phyloP scores from a whole-genome alignment of 768 basidiomycete genomes.

The Trametes cinnabarina region DNA sequence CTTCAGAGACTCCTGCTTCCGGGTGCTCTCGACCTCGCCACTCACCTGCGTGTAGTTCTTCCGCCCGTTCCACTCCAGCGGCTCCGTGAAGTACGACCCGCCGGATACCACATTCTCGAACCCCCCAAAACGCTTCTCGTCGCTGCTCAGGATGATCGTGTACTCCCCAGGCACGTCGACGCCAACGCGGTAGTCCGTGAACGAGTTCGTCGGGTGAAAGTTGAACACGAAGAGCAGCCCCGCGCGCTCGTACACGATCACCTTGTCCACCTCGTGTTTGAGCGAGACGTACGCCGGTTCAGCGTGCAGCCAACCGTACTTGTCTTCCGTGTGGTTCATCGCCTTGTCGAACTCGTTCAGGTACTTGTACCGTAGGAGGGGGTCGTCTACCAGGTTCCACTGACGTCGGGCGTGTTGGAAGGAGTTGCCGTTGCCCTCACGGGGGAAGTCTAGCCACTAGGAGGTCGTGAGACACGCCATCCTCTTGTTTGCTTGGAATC shows the following conservation, averaged over 20 bases:
- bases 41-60: constrained; percentile 85
- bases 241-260: constrained; percentile 91
- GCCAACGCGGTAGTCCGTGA: constrained; percentile 91
- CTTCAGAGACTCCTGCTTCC: background rate
- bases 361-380: constrained; percentile 84
- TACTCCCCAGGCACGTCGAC: constrained; percentile 86
- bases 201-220: constrained; percentile 90
- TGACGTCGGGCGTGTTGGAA: constrained; percentile 97
- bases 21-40: background rate
- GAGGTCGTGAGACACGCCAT: background rate
- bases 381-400: constrained; percentile 92
- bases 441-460: constrained; percentile 98
- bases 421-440: constrained; percentile 91
- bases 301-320: constrained; percentile 81
- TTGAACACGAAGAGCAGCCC: constrained; percentile 96
- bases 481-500: background rate
- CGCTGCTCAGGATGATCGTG: constrained; percentile 72
- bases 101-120: constrained; percentile 74
- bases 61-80: constrained; percentile 89
- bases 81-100: constrained; percentile 72
- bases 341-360: constrained; percentile 90
- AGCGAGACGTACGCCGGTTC: constrained; percentile 90
- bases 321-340: constrained; percentile 85
- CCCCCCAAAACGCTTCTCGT: constrained; percentile 87
- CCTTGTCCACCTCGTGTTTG: constrained; percentile 91